Evolutionary conservation across 768 basidiomycete species (phyloP), one percentile per base, ranked within the genome.

Genomic region (Hemileccinum impolitum): DNA sequence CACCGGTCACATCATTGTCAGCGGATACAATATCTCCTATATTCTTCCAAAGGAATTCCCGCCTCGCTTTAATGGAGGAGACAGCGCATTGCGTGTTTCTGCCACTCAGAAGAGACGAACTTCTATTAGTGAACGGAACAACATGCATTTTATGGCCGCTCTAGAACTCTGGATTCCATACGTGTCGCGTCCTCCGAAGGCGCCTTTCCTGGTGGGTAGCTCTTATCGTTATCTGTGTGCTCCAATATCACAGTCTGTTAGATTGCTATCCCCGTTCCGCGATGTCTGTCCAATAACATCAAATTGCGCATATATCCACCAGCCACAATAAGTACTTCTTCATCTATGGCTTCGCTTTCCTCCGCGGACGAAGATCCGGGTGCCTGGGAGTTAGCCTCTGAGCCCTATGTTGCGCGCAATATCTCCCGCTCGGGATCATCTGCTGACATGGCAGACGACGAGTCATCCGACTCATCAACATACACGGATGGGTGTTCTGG

Each of bases 111-210:
- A 70, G 46, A 72, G 85, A 47, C 72, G 84, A 19, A 58, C 72
- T 11, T 86, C 85, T 11, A 54, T 86, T 45, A 52, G 58, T 44
- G 85, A 86, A 43, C 78, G 76, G 47, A 79, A 75, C 44, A 73
- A 71, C 32, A 73, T 80, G 40, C 84, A 89, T 39, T 90, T 90
- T 64, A 85, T 91, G 85, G 89, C 84, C 13, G 89, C 82, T 3
- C 77, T 91, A 43, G 85, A 88, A 52, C 75, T 91, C 66, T 82
- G 80, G 77, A 76, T 85, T 19, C 89, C 89, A 6, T 87, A 79
- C 49, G 62, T 80, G 18, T 80, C 79, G 5, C 75, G 70, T 43
- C 89, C 89, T 37, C 85, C 87, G 12, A 75, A 78, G 50, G 80
- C 80, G 28, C 89, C 89, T n/a, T 91, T 80, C 68, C 69, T 89